phyloP scores from a whole-genome alignment of 202 grass and related monocot species.

The Eragrostis tef region DNA sequence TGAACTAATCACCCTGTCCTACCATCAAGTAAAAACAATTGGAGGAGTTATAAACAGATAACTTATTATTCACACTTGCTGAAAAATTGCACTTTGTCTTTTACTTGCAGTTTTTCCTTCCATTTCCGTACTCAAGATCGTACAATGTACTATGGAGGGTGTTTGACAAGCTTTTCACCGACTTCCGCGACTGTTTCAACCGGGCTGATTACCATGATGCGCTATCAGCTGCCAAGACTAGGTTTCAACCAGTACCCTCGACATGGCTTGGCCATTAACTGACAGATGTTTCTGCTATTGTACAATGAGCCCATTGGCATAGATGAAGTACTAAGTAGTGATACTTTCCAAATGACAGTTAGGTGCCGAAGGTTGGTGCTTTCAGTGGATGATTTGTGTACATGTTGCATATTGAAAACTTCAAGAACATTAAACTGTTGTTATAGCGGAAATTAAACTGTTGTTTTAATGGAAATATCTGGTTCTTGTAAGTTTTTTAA shows the following conservation, averaged over 20 bases:
- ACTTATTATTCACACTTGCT: conserved; percentile 18
- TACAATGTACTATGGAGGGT: conserved; percentile 88
- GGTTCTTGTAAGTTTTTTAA: conserved; percentile 2
- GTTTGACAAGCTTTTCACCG: conserved; percentile 93
- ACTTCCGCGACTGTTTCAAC: conserved; percentile 88
- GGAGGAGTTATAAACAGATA: not conserved
- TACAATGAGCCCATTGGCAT: not conserved
- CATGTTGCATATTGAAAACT: conserved; percentile 12
- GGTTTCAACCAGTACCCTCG: conserved; percentile 80
- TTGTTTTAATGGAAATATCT: conserved; percentile 5
- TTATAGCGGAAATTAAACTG: conserved; percentile 12
- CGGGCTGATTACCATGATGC: conserved; percentile 66
- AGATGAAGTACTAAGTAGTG: conserved; percentile 5
- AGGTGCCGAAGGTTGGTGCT: not conserved
- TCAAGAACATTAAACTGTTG: conserved; percentile 33
- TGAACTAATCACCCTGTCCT: not conserved
- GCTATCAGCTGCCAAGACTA: conserved; percentile 72
- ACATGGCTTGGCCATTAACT: conserved; percentile 78
- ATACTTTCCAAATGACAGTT: conserved; percentile 24
- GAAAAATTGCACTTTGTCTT: not conserved
- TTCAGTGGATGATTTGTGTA: conserved; percentile 10
- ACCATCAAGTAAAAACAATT: not conserved
- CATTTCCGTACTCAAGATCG: conserved; percentile 87
- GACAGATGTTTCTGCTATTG: conserved; percentile 26
- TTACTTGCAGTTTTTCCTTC: conserved; percentile 84